A percentile compares a stretch with the other conserved stretches of the same genome.
Conservation (phyloP, 2,329 filamentous ascomycete species). For the Diaporthe australafricana region DNA sequence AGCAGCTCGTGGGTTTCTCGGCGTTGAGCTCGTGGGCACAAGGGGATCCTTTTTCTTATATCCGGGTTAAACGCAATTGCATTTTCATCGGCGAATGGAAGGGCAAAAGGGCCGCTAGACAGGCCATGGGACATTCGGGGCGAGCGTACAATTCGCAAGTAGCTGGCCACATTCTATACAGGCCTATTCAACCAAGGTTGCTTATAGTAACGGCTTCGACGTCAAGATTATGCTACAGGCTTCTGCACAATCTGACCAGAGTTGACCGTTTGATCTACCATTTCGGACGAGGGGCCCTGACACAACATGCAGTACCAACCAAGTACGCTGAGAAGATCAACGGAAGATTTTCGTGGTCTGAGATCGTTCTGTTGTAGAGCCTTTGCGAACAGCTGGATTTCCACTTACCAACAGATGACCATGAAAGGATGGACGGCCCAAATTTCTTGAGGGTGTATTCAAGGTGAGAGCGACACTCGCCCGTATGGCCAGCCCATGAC, state of each 20-base stretch:
- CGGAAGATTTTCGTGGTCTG: too few species aligned
- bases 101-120: background rate
- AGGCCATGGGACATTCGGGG: background rate
- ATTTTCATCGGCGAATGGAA: constrained; percentile 25
- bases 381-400: background rate
- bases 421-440: too few species aligned
- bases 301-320: too few species aligned
- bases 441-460: too few species aligned
- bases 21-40: background rate
- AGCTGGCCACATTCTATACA: constrained; percentile 15
- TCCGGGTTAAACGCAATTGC: background rate
- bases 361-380: background rate
- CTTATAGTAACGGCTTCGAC: too few species aligned
- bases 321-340: too few species aligned
- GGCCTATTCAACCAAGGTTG: background rate
- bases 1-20: background rate
- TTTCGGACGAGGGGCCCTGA: background rate
- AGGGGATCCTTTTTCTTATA: background rate
- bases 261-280: background rate
- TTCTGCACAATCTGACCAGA: background rate
- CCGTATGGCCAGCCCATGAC: too few species aligned
- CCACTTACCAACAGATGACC: background rate
- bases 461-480: too few species aligned
- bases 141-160: constrained; percentile 15
- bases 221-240: background rate